Evolutionary conservation across 2,329 filamentous ascomycete genomes (phyloP), one percentile per base, ranked within the genome.

Genomic region (Ophiostoma australiae): DNA sequence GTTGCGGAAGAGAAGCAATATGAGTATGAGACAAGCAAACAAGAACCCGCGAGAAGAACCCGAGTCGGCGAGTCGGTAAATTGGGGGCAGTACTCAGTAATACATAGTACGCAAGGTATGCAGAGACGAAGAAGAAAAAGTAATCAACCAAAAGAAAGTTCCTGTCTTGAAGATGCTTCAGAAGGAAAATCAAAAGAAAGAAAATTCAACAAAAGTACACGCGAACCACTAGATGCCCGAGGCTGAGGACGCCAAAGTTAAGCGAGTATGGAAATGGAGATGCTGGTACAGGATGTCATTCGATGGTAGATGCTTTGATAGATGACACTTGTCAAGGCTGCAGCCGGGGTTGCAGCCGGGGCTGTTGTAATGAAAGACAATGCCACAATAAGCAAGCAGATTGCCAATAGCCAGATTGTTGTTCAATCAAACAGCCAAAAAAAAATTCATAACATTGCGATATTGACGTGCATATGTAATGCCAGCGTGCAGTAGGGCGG

Each of bases 391-490:
- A 48, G 44, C 44, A 48, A 48, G 44, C 44, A 48, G 11, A 48
- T 48, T 48, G 44, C 20, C 20, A 48, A 48, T 48, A 20, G 44
- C 20, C 20, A 48, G 7, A 48, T 15, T 44, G 15, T 44, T 15
- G 6, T 8, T 10, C 10, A 11, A 8, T 41, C 39, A 2, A 41
- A 11, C 33, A 67, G 37, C 10, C 7, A 67, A 23, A 37, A 37
- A n/a, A n/a, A n/a, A n/a, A n/a, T n/a, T n/a, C n/a, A n/a, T n/a
- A n/a, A 39, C 37, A 41, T 31, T 35, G 44, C 41, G 67, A 67
- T 48, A 63, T 67, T 48, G 61, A 55, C 69, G 39, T 44, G 58
- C 58, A 63, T 63, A 63, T 63, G 58, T 33, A 63, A 63, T 63
- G 58, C 58, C 11, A 63, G 58, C 58, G 27, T 63, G 58, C 58